Evolutionary conservation across 2,329 filamentous ascomycete species (phyloP).

Genomic region (Xylariaceae sp.): DNA sequence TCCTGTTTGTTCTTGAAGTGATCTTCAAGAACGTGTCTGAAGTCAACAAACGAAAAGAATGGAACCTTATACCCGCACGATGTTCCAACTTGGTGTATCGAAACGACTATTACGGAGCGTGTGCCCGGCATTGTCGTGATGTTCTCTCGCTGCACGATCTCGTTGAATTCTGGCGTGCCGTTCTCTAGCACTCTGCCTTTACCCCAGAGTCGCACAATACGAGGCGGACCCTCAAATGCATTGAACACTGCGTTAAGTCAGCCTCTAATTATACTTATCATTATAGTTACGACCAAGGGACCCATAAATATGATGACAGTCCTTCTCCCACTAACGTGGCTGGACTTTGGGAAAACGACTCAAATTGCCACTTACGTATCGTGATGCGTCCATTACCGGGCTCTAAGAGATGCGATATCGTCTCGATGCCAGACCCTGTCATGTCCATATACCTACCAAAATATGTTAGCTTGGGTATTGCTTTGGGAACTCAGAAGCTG

Average conservation of each 20-base stretch:
- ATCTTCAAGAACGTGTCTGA: conserved; percentile 44
- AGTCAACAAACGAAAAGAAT: conserved; percentile 46
- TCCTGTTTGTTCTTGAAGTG: conserved; percentile 41
- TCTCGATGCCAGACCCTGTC: conserved; percentile 78
- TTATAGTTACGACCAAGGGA: too few relatives aligned
- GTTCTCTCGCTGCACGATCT: conserved; percentile 41
- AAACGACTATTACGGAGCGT: conserved; percentile 46
- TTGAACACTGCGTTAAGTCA: conserved; percentile 60
- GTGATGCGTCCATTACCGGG: conserved; percentile 70
- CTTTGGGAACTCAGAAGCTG: too few relatives aligned
- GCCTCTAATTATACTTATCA: too few relatives aligned
- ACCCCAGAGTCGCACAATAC: conserved; percentile 48
- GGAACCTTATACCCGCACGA: conserved; percentile 51
- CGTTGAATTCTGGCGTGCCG: conserved; percentile 39
- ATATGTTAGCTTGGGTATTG: too few relatives aligned
- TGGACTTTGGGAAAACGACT: background rate
- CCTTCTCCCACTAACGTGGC: too few relatives aligned
- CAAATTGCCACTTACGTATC: conserved; percentile 48
- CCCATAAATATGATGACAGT: too few relatives aligned
- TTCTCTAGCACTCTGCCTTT: conserved; percentile 46
- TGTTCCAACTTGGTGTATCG: conserved; percentile 47
- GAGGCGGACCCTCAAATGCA: conserved; percentile 47
- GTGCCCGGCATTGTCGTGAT: conserved; percentile 38
- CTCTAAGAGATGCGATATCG: conserved; percentile 76
- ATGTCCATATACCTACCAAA: conserved; percentile 81